A percentile compares a stretch with the other conserved stretches of the same genome.
Evolutionary conservation across 2,329 filamentous ascomycete genomes (phyloP).

Genomic region (Penicillium frequentans): DNA sequence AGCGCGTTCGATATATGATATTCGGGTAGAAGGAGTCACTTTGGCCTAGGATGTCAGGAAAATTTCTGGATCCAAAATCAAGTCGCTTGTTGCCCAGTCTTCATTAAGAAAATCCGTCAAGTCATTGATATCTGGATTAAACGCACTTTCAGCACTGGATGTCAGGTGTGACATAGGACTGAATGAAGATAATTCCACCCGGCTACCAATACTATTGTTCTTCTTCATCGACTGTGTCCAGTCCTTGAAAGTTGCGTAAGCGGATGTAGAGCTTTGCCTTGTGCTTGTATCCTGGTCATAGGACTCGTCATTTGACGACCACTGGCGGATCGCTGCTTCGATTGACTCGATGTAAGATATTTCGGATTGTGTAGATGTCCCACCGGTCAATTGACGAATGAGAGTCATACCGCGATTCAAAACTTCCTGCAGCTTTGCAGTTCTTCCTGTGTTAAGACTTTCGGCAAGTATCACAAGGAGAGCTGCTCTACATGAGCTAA

Average conservation of each 20-base stretch:
- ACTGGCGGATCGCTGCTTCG: constrained; percentile 46
- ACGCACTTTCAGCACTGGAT: constrained; percentile 1
- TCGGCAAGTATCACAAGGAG: constrained; percentile 49
- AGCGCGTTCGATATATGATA: constrained; percentile 16
- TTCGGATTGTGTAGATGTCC: constrained; percentile 52
- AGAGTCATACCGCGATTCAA: constrained; percentile 52
- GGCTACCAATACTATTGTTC: constrained; percentile 3
- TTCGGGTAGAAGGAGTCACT: constrained; percentile 9
- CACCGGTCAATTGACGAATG: constrained; percentile 53
- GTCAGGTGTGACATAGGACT: constrained; percentile 12
- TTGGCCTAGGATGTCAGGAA: neutral
- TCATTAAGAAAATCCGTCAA: constrained; percentile 9
- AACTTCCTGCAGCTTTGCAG: constrained; percentile 41
- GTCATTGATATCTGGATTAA: constrained; percentile 6
- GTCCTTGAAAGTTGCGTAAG: constrained; percentile 52
- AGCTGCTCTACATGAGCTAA: constrained; percentile 56
- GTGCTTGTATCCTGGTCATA: constrained; percentile 2
- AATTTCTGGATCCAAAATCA: constrained; percentile 7
- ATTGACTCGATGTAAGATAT: constrained; percentile 54
- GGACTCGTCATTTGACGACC: constrained; percentile 37
- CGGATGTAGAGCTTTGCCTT: constrained; percentile 39
- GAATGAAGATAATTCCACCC: constrained; percentile 14
- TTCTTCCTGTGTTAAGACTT: constrained; percentile 34
- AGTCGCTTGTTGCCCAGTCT: constrained; percentile 8
- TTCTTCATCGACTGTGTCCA: constrained; percentile 34